These are phyloP conservation scores for Hyaloscypha variabilis DNA, from an alignment of 495 filamentous ascomycete species.

Conservation along the genomic window DNA sequence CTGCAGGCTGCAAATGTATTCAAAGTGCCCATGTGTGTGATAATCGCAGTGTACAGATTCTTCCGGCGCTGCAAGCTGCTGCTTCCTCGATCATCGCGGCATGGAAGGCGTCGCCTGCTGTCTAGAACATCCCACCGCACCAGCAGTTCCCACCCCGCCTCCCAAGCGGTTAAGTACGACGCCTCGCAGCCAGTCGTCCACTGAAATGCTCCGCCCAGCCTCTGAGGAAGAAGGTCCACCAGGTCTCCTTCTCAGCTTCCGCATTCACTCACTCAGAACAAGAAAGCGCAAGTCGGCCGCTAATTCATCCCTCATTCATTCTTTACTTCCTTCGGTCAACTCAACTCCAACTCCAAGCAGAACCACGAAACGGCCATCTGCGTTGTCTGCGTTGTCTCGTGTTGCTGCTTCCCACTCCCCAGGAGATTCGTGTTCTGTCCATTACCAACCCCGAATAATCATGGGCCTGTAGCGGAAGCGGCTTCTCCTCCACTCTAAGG, in stretches of 20 bases:
- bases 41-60: too few relatives aligned
- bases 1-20: neutral
- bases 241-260: neutral
- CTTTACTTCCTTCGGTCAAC: neutral
- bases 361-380: neutral
- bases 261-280: neutral
- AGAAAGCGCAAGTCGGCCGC: neutral
- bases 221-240: neutral
- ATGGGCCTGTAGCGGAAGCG: neutral
- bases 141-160: too few relatives aligned
- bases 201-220: neutral
- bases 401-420: neutral
- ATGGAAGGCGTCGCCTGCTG: neutral
- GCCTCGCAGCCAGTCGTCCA: neutral
- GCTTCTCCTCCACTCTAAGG: neutral
- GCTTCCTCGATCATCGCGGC: neutral
- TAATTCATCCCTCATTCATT: too few relatives aligned
- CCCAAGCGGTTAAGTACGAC: neutral
- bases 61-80: neutral
- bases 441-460: neutral
- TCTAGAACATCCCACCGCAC: neutral
- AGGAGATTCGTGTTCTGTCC: slow-evolving; percentile 8
- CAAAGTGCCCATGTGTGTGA: neutral
- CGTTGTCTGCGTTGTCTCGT: neutral
- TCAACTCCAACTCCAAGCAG: neutral